A percentile compares a stretch with the other conserved stretches of the same genome.
These are phyloP conservation scores for Leptographium procerum DNA, from an alignment of 2,329 filamentous ascomycete genomes.

Conservation along the genomic window DNA sequence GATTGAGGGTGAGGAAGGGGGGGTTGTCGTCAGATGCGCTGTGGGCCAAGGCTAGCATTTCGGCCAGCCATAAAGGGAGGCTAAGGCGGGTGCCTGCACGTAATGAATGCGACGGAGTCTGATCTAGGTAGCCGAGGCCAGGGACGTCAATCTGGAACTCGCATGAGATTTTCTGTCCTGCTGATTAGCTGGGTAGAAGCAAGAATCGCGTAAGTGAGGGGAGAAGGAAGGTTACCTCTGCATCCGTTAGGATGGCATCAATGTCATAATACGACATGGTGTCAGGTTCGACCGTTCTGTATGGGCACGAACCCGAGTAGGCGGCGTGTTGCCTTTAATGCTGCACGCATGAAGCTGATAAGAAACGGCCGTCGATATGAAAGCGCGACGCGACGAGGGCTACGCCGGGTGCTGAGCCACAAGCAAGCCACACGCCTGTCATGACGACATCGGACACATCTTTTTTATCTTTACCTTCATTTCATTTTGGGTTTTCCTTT, in stretches of 20 bases:
- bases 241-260: conserved; percentile 73
- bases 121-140: conserved; percentile 79
- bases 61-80: conserved; percentile 86
- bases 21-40: conserved; percentile 11
- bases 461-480: too few relatives aligned
- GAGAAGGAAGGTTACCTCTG: conserved; percentile 46
- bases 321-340: not conserved
- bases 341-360: not conserved
- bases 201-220: not conserved
- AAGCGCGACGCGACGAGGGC: not conserved
- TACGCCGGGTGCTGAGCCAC: not conserved
- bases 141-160: conserved; percentile 87
- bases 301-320: not conserved
- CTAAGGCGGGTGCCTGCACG: conserved; percentile 70
- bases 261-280: conserved; percentile 76
- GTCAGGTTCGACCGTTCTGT: not conserved
- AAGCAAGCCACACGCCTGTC: not conserved
- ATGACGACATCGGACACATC: conserved; percentile 1
- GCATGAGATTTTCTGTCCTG: conserved; percentile 81
- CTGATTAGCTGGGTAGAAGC: not conserved
- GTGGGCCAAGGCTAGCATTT: conserved; percentile 73
- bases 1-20: conserved; percentile 65
- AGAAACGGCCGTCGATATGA: not conserved
- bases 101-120: conserved; percentile 59
- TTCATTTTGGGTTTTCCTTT: too few relatives aligned